Evolutionary conservation across 768 basidiomycete genomes (phyloP).

Genomic region (Trametes coccinea): DNA sequence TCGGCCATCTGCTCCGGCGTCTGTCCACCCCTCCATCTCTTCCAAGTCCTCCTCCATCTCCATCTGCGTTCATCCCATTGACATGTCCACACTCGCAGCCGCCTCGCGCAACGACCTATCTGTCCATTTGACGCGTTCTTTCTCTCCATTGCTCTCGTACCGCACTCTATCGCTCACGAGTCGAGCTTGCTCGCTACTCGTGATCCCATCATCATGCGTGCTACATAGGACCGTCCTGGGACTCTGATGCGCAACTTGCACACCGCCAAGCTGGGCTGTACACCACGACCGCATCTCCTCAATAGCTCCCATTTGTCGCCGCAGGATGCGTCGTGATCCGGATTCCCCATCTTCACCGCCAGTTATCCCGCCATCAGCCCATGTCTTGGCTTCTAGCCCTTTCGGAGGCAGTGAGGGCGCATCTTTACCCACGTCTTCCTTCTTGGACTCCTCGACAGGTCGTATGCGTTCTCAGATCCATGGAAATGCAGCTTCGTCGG

Average conservation of each 20-base stretch:
- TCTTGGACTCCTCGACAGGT: neutral
- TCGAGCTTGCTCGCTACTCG: neutral
- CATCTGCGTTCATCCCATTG: neutral
- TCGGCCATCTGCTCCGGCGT: conserved; percentile 1
- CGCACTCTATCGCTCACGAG: too few species aligned
- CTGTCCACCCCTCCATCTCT: neutral
- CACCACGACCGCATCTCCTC: neutral
- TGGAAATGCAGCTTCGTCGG: neutral
- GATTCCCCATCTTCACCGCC: conserved; percentile 1
- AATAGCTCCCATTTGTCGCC: neutral
- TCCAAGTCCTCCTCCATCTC: neutral
- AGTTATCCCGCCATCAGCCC: conserved; percentile 5
- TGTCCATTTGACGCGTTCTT: neutral
- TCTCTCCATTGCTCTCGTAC: too few species aligned
- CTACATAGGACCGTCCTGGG: neutral
- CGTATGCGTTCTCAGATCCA: neutral
- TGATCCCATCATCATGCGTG: neutral
- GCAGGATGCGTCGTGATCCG: neutral
- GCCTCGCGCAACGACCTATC: neutral
- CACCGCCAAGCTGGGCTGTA: conserved; percentile 3
- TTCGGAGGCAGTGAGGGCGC: conserved; percentile 11
- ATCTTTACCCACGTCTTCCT: conserved; percentile 1
- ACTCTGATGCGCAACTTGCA: neutral
- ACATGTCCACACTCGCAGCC: neutral
- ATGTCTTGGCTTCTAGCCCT: neutral